Evolutionary conservation across 345 rosid genomes (phyloP).

Genomic region (Nephelium lappaceum): DNA sequence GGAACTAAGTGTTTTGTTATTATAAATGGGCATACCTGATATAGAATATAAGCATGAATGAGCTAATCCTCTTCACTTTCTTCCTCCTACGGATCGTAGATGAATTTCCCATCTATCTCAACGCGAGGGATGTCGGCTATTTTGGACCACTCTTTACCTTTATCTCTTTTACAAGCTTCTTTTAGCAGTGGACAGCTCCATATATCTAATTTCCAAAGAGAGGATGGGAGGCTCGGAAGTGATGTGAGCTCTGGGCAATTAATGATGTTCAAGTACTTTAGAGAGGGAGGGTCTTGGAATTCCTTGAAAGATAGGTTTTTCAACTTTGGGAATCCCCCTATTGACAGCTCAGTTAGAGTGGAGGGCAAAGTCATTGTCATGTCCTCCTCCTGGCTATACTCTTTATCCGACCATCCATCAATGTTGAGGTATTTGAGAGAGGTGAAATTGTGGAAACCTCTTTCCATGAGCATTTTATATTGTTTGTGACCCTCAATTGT

Average conservation of each 20-base stretch:
- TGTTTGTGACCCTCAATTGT: not conserved
- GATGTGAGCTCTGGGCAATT: not conserved
- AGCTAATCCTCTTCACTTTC: too few species aligned
- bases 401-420: slow-evolving; percentile 11
- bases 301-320: not conserved
- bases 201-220: not conserved
- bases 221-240: not conserved
- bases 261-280: not conserved
- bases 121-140: not conserved
- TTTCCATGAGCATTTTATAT: slow-evolving; percentile 6
- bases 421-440: slow-evolving; percentile 14
- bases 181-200: not conserved
- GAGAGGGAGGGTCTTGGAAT: not conserved
- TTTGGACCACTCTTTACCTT: not conserved
- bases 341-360: not conserved
- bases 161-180: not conserved
- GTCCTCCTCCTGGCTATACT: slow-evolving; percentile 20
- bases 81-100: not conserved
- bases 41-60: too few species aligned
- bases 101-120: not conserved
- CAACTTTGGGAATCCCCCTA: not conserved
- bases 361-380: slow-evolving; percentile 19
- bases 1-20: too few species aligned
- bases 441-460: not conserved
- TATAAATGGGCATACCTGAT: too few species aligned